Evolutionary conservation across 116 monocot species (phyloP).

Genomic region (Phalaenopsis hybrid): DNA sequence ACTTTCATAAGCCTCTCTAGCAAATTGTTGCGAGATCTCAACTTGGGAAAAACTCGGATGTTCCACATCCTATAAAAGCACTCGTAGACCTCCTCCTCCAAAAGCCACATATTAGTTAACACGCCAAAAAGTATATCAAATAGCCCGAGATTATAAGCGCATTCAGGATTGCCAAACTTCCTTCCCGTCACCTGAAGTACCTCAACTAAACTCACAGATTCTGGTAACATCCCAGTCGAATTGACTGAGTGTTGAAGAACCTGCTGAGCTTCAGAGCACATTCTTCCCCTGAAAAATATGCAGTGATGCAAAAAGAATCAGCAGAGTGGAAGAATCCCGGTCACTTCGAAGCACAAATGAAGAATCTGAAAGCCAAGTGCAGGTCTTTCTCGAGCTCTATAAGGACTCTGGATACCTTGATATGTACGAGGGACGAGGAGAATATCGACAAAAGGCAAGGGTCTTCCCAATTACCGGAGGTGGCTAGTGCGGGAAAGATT

Average conservation of each 20-base stretch:
- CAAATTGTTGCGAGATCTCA: conserved; percentile 77
- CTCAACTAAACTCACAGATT: conserved; percentile 22
- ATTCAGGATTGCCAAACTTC: conserved; percentile 11
- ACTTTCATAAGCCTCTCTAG: conserved; percentile 35
- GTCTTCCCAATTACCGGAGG: conserved; percentile 31
- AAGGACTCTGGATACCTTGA: conserved; percentile 25
- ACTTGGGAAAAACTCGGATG: too few relatives aligned
- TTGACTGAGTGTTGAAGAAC: conserved; percentile 32
- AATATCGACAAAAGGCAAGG: conserved; percentile 27
- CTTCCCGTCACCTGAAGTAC: conserved; percentile 23
- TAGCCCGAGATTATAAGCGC: too few relatives aligned
- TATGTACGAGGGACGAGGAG: conserved; percentile 18
- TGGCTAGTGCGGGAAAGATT: conserved; percentile 20
- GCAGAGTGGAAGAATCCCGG: conserved; percentile 27
- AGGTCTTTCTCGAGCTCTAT: conserved; percentile 34
- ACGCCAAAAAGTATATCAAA: too few relatives aligned
- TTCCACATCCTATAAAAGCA: too few relatives aligned
- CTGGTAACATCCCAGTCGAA: conserved; percentile 3
- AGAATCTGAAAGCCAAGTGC: conserved; percentile 36
- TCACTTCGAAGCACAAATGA: conserved; percentile 26
- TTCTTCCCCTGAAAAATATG: conserved; percentile 42
- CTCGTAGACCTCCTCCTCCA: too few relatives aligned
- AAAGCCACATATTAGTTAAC: too few relatives aligned
- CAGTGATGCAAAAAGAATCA: conserved; percentile 44
- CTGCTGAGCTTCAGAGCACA: conserved; percentile 42